Base-by-base conservation (phyloP, 129 eudicot genomes). In the Saussurea involucrata region DNA sequence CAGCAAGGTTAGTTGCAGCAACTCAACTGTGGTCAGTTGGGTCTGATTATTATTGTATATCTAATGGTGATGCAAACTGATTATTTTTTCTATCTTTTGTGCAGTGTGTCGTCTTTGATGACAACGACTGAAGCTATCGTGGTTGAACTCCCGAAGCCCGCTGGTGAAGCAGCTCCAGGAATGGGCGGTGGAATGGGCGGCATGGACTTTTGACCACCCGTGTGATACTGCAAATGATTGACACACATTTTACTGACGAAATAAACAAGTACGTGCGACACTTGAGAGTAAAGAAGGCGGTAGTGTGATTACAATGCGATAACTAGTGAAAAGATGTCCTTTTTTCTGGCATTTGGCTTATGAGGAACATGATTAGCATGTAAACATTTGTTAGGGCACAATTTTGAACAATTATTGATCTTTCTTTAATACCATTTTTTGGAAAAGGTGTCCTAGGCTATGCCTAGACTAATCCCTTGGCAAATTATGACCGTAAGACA, bases 51-150 rank as follows among this genome's bases (percentile, higher is more conserved):
- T 49, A 24, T 24, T n/a, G 2, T 66, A 31, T 29, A 31, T 31
- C 32, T 76, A 36, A 33, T 18, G 27, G 6, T 22, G 21, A 15
- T 40, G 31, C 1, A 5, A 71, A 71, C 20, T 36, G 33, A 1
- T 36, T 11, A 10, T n/a, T 2, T 1, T 1, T 12, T 18, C 17
- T 57, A 2, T 4, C 6, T 72, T 24, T 42, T 25, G 12, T 40
- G 86, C 90, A 90, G 98, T 28, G 97, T 92, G 32, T 86, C 97
- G 22, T 87, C 97, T 33, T 80, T 92, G 86, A 88, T 92, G 93
- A 92, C 96, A 0, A 92, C 98, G 2, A 92, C 98, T 1, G 96
- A 92, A 80, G 93, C 96, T 15, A 81, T 88, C 4, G 87, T 92
- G 13, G 94, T 87, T 34, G 98, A 92, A 24, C 86, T 81, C 25